These are phyloP conservation scores for Tremellales sp. DNA, from an alignment of 1,284 basidiomycete genomes.

Conservation along the genomic window DNA sequence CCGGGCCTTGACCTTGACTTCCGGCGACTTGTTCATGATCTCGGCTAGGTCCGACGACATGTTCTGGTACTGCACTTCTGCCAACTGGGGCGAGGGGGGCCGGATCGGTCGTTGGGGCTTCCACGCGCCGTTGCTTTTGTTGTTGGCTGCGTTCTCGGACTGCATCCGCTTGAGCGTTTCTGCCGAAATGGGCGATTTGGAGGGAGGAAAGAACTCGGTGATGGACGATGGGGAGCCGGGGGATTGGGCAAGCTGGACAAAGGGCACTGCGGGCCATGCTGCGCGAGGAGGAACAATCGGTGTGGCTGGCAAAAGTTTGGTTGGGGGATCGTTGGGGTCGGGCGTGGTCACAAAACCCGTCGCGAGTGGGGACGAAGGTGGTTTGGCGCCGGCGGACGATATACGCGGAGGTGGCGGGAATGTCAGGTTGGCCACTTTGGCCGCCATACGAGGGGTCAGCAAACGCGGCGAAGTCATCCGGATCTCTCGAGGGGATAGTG, in stretches of 20 bases:
- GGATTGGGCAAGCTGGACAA: slow-evolving; percentile 12
- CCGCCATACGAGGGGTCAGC: slow-evolving; percentile 33
- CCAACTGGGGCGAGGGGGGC: slow-evolving; percentile 35
- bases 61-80: slow-evolving; percentile 21
- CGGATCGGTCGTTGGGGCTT: slow-evolving; percentile 33
- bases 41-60: slow-evolving; percentile 30
- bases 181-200: slow-evolving; percentile 21
- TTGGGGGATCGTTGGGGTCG: not conserved
- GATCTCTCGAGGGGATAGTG: slow-evolving; percentile 44
- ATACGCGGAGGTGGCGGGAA: slow-evolving; percentile 10
- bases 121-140: slow-evolving; percentile 17
- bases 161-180: slow-evolving; percentile 39
- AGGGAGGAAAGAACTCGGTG: slow-evolving; percentile 14
- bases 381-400: slow-evolving; percentile 7
- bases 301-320: not conserved
- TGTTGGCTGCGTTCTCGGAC: slow-evolving; percentile 8
- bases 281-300: slow-evolving; percentile 2
- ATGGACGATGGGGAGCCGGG: slow-evolving; percentile 11
- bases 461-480: slow-evolving; percentile 33
- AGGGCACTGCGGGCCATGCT: slow-evolving; percentile 27
- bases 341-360: not conserved
- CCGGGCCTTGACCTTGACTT: slow-evolving; percentile 8
- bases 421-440: slow-evolving; percentile 23
- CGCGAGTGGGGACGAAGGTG: slow-evolving; percentile 9
- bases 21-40: slow-evolving; percentile 22